Base-by-base conservation (phyloP, 2,329 filamentous ascomycete species). In the Fusarium brachygibbosum region DNA sequence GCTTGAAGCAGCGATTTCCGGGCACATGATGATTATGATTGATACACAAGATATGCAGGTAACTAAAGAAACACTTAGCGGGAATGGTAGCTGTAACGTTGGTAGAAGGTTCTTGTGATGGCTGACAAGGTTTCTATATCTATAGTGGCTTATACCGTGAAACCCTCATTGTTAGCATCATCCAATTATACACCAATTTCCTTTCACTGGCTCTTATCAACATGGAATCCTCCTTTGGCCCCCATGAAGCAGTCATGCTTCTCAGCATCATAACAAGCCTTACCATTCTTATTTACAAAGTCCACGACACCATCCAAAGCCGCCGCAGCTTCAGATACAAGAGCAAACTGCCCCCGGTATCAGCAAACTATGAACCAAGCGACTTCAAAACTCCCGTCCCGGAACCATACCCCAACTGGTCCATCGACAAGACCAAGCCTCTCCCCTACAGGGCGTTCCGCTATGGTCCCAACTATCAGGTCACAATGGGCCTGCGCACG, bases 401-500 rank as follows among this genome's bases (percentile, higher is more conserved):
- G 6, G 54, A 79, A 0, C 87, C 91, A 0, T 93, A 92, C 72
- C 87, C 87, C 0, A 78, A 87, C 76, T 94, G 92, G 91, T 88
- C 89, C 42, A 77, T 94, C 35, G 82, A 86, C 25, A 80, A 81
- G n/a, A 92, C 90, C 2, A 90, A 91, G 63, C 92, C 92, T 0
- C 85, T 93, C 0, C 91, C 91, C 0, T 95, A 95, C 79, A 87
- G 92, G 8, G 91, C 92, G 0, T 95, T 95, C 78, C 87, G 90
- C 71, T 88, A 93, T 76, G 92, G 92, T 0, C 91, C 91, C 10
- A 91, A 89, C 65, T 93, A 94, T 77, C 86, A 91, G 74, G 85
- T 93, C 60, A 94, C 90, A 2, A 92, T 94, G 90, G 92, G 92
- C 0, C 83, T 95, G 3, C 86, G 92, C n/a, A 86, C 83, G 11